phyloP scores from a whole-genome alignment of 148 eudicot genomes.

The Spergularia marina region DNA sequence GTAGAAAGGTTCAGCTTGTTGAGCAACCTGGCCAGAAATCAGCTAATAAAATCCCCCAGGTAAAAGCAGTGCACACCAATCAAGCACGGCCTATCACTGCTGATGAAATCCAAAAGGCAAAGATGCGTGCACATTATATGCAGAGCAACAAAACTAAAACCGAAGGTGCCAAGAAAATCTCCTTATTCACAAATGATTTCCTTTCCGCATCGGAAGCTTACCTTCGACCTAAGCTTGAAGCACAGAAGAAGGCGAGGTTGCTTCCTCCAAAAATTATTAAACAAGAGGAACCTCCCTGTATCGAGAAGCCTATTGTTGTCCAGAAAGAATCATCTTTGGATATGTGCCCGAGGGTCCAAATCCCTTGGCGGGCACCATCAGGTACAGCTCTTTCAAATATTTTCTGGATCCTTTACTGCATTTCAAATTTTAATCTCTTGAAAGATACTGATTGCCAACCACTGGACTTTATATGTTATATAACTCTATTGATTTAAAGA shows the following conservation, averaged over 20 bases:
- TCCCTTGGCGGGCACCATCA: slow-evolving; percentile 83
- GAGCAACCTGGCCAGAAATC: slow-evolving; percentile 88
- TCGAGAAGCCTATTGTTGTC: slow-evolving; percentile 35
- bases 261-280: slow-evolving; percentile 33
- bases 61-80: slow-evolving; percentile 42
- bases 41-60: slow-evolving; percentile 53
- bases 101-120: slow-evolving; percentile 96
- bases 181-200: slow-evolving; percentile 41
- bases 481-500: background rate
- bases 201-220: slow-evolving; percentile 48
- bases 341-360: slow-evolving; percentile 58
- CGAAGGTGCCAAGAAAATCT: slow-evolving; percentile 40
- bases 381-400: slow-evolving; percentile 52
- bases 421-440: slow-evolving; percentile 31
- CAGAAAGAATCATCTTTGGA: slow-evolving; percentile 49
- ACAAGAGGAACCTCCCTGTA: slow-evolving; percentile 35
- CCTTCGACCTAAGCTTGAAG: slow-evolving; percentile 55
- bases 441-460: slow-evolving; percentile 5
- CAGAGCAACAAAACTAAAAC: slow-evolving; percentile 49
- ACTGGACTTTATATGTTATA: background rate
- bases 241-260: slow-evolving; percentile 48
- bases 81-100: slow-evolving; percentile 92
- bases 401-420: slow-evolving; percentile 25
- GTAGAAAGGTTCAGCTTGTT: slow-evolving; percentile 85
- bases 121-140: slow-evolving; percentile 83